A percentile compares a stretch with the other conserved stretches of the same genome.
phyloP scores from a whole-genome alignment of 2,329 filamentous ascomycete species.

The Paracorniculantispora psalliotae region DNA sequence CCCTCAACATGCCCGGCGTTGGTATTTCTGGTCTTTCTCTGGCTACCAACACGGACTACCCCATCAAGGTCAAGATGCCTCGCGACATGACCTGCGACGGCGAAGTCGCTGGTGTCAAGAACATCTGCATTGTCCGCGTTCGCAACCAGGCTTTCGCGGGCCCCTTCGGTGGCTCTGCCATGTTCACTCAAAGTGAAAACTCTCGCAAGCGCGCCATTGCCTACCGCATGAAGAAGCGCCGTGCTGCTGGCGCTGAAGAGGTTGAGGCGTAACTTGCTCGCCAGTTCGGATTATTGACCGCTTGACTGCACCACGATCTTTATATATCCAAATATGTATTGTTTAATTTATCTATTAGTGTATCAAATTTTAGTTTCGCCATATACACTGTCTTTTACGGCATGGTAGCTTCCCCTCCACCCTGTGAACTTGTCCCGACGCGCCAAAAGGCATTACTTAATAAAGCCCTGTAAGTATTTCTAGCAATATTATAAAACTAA shows the following conservation, averaged over 20 bases:
- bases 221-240: constrained; percentile 23
- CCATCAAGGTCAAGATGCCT: constrained; percentile 57
- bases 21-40: constrained; percentile 48
- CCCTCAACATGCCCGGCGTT: constrained; percentile 53
- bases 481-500: too few relatives aligned
- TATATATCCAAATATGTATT: neutral
- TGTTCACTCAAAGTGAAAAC: constrained; percentile 52
- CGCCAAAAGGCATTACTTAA: too few relatives aligned
- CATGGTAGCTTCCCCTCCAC: too few relatives aligned
- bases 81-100: constrained; percentile 45
- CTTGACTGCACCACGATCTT: neutral
- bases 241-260: too few relatives aligned
- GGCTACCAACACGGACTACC: constrained; percentile 54
- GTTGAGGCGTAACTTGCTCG: neutral
- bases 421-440: too few relatives aligned
- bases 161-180: constrained; percentile 58
- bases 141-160: constrained; percentile 55
- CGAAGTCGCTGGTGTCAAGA: neutral
- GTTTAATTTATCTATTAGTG: neutral
- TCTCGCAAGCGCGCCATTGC: constrained; percentile 55
- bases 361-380: neutral
- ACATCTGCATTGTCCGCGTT: constrained; percentile 55
- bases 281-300: too few relatives aligned
- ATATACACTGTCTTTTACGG: neutral
- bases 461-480: too few relatives aligned